Evolutionary conservation across 331 rosid genomes (phyloP).

Genomic region (Malus hybrid): DNA sequence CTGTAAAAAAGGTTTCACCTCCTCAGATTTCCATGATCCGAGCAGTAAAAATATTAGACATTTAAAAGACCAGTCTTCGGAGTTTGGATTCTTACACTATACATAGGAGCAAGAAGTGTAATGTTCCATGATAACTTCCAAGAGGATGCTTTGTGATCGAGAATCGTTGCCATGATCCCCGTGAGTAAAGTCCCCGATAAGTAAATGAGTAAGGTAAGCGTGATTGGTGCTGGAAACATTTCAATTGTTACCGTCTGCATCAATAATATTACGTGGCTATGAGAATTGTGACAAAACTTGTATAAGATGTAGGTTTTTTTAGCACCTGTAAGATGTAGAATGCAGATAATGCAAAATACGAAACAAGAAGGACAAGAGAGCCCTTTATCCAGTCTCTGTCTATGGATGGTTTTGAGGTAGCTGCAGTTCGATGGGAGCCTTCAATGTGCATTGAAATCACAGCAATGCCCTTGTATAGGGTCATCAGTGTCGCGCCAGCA

Average conservation of each 20-base stretch:
- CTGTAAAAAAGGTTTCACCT: background rate
- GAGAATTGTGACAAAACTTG: background rate
- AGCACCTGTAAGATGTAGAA: conserved; percentile 18
- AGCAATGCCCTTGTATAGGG: conserved; percentile 14
- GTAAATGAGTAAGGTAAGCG: conserved; percentile 15
- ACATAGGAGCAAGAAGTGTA: conserved; percentile 19
- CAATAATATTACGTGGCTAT: background rate
- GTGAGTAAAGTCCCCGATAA: conserved; percentile 20
- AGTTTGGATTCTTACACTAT: background rate
- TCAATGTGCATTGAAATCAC: background rate
- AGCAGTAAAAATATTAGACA: background rate
- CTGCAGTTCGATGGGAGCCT: background rate
- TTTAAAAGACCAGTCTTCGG: background rate
- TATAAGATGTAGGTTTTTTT: background rate
- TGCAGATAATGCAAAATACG: background rate
- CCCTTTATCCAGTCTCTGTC: conserved; percentile 13
- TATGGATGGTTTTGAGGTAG: background rate
- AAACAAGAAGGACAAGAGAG: conserved; percentile 14
- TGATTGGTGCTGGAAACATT: conserved; percentile 16
- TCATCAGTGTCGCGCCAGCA: conserved; percentile 14
- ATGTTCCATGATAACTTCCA: conserved; percentile 24
- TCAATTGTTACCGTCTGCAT: conserved; percentile 13
- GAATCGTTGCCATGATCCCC: conserved; percentile 1
- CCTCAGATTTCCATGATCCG: background rate
- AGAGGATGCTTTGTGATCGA: conserved; percentile 21